Percentiles rank a stretch among this genome's conserved stretches.
phyloP scores from a whole-genome alignment of 495 filamentous ascomycete genomes.

The Hypoxylon cercidicola region DNA sequence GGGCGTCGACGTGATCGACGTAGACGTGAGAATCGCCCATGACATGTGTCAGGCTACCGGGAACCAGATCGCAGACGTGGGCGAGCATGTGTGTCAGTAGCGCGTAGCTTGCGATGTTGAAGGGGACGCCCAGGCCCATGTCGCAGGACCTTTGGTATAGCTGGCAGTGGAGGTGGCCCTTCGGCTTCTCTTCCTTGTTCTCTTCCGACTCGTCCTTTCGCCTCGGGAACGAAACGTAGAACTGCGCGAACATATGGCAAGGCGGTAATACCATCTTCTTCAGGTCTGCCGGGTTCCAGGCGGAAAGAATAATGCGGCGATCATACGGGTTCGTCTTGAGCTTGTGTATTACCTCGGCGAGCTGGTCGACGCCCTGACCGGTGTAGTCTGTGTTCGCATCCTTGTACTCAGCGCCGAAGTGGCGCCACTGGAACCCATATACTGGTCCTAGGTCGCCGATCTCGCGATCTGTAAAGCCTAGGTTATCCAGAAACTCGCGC shows the following conservation, averaged over 20 bases:
- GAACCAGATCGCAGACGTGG: slow-evolving; percentile 81
- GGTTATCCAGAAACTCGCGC: slow-evolving; percentile 84
- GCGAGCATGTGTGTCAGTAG: slow-evolving; percentile 94
- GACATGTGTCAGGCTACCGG: slow-evolving; percentile 85
- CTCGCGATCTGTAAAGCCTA: slow-evolving; percentile 80
- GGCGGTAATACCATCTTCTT: slow-evolving; percentile 92
- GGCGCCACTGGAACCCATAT: slow-evolving; percentile 99
- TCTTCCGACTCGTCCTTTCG: background rate
- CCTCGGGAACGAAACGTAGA: slow-evolving; percentile 86
- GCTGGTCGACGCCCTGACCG: slow-evolving; percentile 90
- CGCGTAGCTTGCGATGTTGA: slow-evolving; percentile 96
- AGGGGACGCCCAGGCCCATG: slow-evolving; percentile 96
- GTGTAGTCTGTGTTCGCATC: slow-evolving; percentile 84
- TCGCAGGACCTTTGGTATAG: slow-evolving; percentile 96
- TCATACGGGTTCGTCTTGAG: slow-evolving; percentile 85
- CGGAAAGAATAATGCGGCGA: slow-evolving; percentile 84
- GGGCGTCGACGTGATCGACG: slow-evolving; percentile 88
- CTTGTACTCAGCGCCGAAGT: slow-evolving; percentile 91
- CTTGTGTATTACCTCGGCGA: slow-evolving; percentile 86
- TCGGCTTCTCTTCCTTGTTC: slow-evolving; percentile 48
- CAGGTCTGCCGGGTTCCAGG: slow-evolving; percentile 93
- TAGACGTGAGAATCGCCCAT: slow-evolving; percentile 99
- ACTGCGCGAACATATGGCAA: slow-evolving; percentile 99
- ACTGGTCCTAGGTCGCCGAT: slow-evolving; percentile 94
- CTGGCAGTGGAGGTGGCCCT: slow-evolving; percentile 80